These are phyloP conservation scores for Periglandula ipomoeae DNA, from an alignment of 2,329 filamentous ascomycete genomes.

Conservation along the genomic window DNA sequence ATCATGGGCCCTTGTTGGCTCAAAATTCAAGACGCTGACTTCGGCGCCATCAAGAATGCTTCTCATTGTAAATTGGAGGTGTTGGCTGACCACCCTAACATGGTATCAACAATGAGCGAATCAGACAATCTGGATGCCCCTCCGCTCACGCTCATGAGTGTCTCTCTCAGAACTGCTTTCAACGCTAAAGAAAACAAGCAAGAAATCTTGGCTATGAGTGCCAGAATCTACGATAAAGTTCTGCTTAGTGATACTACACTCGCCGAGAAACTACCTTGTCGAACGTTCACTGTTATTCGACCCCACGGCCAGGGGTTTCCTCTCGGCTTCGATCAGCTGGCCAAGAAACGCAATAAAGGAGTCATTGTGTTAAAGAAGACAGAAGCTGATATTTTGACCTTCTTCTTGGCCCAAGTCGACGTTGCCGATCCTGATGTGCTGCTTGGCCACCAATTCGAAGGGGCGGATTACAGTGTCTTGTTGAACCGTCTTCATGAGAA, in stretches of 20 bases:
- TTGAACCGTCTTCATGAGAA: constrained; percentile 79
- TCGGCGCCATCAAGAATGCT: constrained; percentile 75
- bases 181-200: constrained; percentile 93
- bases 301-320: constrained; percentile 71
- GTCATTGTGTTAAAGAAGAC: constrained; percentile 73
- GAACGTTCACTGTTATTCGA: constrained; percentile 85
- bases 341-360: constrained; percentile 62
- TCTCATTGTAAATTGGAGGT: constrained; percentile 97
- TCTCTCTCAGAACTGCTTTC: constrained; percentile 78
- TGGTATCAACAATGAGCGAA: constrained; percentile 63
- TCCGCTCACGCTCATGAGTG: constrained; percentile 89
- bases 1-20: constrained; percentile 99
- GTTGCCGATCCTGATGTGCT: constrained; percentile 87
- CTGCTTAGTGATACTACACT: constrained; percentile 80
- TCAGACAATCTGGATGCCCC: constrained; percentile 75
- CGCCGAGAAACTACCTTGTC: constrained; percentile 78
- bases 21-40: constrained; percentile 78
- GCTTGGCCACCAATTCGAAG: constrained; percentile 90
- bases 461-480: constrained; percentile 88
- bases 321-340: constrained; percentile 73
- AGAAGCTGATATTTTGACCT: constrained; percentile 75
- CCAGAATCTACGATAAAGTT: constrained; percentile 86
- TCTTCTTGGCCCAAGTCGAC: constrained; percentile 83
- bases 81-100: constrained; percentile 66
- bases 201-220: constrained; percentile 85